These are phyloP conservation scores for Cordyceps cicadae DNA, from an alignment of 2,329 filamentous ascomycete species.

Conservation along the genomic window DNA sequence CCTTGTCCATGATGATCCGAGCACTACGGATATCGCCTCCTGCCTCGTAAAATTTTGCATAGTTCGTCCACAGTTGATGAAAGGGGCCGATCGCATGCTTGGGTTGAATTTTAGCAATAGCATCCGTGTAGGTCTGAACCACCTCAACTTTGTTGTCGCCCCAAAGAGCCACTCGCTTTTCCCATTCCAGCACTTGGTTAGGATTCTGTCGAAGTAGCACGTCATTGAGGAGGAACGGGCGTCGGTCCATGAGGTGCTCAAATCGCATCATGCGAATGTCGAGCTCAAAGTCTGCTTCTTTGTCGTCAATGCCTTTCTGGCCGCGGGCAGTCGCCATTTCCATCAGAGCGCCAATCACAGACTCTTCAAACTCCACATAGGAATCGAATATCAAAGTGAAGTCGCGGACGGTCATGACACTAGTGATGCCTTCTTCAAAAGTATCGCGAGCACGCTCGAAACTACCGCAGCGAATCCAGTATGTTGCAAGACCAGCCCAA, in stretches of 20 bases:
- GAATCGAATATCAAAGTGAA: conserved; percentile 95
- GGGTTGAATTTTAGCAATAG: conserved; percentile 84
- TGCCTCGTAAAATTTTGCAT: conserved; percentile 92
- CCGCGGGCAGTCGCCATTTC: conserved; percentile 73
- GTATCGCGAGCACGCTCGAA: conserved; percentile 90
- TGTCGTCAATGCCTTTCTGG: conserved; percentile 68
- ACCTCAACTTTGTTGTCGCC: conserved; percentile 86
- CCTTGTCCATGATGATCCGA: conserved; percentile 92
- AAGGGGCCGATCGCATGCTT: conserved; percentile 93
- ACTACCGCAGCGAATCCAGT: conserved; percentile 88
- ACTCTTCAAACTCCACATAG: conserved; percentile 95
- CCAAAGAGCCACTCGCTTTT: conserved; percentile 93
- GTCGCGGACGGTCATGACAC: conserved; percentile 96
- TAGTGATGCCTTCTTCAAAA: conserved; percentile 93
- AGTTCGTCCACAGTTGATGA: conserved; percentile 91
- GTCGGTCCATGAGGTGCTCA: conserved; percentile 93
- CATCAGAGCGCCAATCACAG: conserved; percentile 85
- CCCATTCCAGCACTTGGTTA: conserved; percentile 93
- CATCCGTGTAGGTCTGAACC: conserved; percentile 88
- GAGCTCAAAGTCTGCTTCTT: conserved; percentile 84
- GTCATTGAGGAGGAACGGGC: conserved; percentile 93
- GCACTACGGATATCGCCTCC: conserved; percentile 78
- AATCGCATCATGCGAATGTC: conserved; percentile 98
- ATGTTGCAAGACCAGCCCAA: conserved; percentile 90
- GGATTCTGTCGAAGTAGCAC: conserved; percentile 92